Base-by-base conservation (phyloP, 495 filamentous ascomycete species). In the Glarea lozoyensis region DNA sequence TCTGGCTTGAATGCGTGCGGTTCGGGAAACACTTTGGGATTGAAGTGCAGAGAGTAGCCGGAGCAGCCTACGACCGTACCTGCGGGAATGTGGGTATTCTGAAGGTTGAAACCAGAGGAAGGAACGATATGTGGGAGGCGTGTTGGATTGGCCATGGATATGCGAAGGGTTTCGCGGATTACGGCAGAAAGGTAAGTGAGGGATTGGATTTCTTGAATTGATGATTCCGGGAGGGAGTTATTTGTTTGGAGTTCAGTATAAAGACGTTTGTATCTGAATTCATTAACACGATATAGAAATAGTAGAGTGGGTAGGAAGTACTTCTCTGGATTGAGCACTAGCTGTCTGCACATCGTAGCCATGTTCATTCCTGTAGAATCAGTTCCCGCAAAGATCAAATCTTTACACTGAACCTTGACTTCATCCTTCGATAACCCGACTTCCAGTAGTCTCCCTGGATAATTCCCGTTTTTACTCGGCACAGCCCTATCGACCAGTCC, bases 71-170 rank as follows among this genome's bases (percentile, higher is more conserved):
- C 67, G 23, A 62, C 54, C 3, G 68, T 67, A 4, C 65, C 65
- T 9, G 60, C 41, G 0, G 73, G 67, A 36, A 73, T 56, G 37
- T 50, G 53, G 40, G 57, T 43, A 15, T 38, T 34, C 29, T 61
- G 56, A 53, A 67, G 65, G 31, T 35, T 43, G 52, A 61, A 66
- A 9, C 70, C 69, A 2, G 43, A 31, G 1, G 49, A 12, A 4
- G 72, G 65, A 0, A 75, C 72, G 7, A 63, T 40, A 18, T 66
- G 68, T 3, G 70, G 65, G 1, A 75, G 53, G 4, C 71, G 64
- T 1, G 64, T 66, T 0, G 73, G 70, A 42, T 72, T 75, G 3
- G 72, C 64, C 62, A 68, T 67, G 29, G 60, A 59, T 17, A 71
- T 44, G 21, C 70, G 31, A 6, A 34, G 31, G 5, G 6, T 4